Conservation (phyloP, 2,329 filamentous ascomycete genomes). For the Cladosporium cucumerinum region DNA sequence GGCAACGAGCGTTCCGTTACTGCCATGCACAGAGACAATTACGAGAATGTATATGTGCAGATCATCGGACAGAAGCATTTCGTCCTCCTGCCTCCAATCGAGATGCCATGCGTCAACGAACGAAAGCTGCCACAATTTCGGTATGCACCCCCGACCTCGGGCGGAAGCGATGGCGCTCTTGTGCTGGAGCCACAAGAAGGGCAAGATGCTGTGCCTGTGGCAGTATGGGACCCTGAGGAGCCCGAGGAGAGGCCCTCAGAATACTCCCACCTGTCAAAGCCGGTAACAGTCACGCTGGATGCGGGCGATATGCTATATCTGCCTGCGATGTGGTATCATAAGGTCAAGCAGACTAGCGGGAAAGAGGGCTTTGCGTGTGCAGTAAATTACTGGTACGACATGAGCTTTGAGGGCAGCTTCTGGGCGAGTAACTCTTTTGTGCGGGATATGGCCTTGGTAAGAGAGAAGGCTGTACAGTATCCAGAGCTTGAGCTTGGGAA, state of each 20-base stretch:
- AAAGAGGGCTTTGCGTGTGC: conserved; percentile 71
- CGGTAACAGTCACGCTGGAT: conserved; percentile 64
- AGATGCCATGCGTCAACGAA: conserved; percentile 68
- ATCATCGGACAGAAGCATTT: conserved; percentile 72
- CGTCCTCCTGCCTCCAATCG: conserved; percentile 67
- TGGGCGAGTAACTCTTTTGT: conserved; percentile 59
- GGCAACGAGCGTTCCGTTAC: conserved; percentile 69
- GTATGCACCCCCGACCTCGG: conserved; percentile 47
- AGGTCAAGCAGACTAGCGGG: conserved; percentile 68
- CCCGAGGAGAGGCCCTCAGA: conserved; percentile 50
- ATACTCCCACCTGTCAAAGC: conserved; percentile 59
- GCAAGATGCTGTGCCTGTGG: conserved; percentile 58
- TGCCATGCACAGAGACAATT: conserved; percentile 76
- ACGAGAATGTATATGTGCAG: conserved; percentile 82
- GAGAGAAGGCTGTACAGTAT: conserved; percentile 24
- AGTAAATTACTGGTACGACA: conserved; percentile 85
- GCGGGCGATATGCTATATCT: conserved; percentile 80
- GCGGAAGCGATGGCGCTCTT: conserved; percentile 28
- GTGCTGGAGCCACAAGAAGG: conserved; percentile 35
- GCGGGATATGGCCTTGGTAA: conserved; percentile 25
- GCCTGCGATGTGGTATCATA: conserved; percentile 81
- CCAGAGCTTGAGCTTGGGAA: conserved; percentile 19
- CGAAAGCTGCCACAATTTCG: conserved; percentile 53
- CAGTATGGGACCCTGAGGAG: conserved; percentile 70
- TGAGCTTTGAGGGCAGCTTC: conserved; percentile 69